Evolutionary conservation across 2,329 filamentous ascomycete species (phyloP).

Genomic region (Teratosphaeria gauchensis): DNA sequence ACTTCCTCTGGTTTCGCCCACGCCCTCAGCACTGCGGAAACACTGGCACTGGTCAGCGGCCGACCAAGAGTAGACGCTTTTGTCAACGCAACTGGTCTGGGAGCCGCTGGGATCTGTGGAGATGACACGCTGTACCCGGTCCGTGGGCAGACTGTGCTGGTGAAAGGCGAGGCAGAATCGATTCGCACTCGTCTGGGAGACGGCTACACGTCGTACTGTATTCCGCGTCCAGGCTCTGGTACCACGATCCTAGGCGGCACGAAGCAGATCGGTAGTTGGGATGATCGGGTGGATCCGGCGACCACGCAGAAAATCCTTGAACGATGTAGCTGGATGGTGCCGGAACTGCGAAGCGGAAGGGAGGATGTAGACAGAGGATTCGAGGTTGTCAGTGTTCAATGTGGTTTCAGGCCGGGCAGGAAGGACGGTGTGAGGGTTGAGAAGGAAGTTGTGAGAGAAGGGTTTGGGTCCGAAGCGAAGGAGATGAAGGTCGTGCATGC

Average conservation of each 20-base stretch:
- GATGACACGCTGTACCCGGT: conserved; percentile 32
- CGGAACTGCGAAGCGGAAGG: conserved; percentile 25
- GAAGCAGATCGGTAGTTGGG: conserved; percentile 31
- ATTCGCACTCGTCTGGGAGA: conserved; percentile 24
- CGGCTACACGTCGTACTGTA: conserved; percentile 29
- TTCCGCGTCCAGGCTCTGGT: conserved; percentile 32
- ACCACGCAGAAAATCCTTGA: conserved; percentile 30
- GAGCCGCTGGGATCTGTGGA: conserved; percentile 27
- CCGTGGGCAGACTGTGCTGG: conserved; percentile 38
- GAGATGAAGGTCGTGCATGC: conserved; percentile 32
- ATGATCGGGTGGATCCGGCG: conserved; percentile 21
- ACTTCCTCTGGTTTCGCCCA: conserved; percentile 17
- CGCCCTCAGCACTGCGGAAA: conserved; percentile 21
- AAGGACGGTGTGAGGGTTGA: conserved; percentile 35
- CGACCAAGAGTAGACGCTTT: conserved; percentile 18
- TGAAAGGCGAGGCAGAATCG: conserved; percentile 30
- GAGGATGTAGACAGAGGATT: conserved; percentile 24
- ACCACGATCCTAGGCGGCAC: conserved; percentile 38
- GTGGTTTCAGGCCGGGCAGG: conserved; percentile 36
- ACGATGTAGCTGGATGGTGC: conserved; percentile 25
- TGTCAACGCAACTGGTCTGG: conserved; percentile 37
- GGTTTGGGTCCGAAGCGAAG: conserved; percentile 3
- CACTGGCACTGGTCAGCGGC: conserved; percentile 6
- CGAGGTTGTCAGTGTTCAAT: conserved; percentile 34
- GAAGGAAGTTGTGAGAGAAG: conserved; percentile 22